Evolutionary conservation across 192 early-diverging fungal genomes (phyloP), one percentile per base, ranked within the genome.

Genomic region (Haplosporangium gracile): DNA sequence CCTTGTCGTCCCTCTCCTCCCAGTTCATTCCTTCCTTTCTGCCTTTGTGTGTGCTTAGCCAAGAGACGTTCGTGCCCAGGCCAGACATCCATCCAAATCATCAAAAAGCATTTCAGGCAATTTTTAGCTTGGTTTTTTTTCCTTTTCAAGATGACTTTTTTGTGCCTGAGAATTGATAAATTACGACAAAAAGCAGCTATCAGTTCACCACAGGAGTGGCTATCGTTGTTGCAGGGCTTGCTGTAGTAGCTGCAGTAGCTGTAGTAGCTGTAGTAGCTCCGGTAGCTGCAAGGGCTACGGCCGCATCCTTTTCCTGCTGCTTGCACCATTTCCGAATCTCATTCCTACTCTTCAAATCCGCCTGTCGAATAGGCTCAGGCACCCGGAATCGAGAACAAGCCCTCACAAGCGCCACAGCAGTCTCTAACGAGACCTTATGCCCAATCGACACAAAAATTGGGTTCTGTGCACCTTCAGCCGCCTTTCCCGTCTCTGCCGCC

Each of bases 361-460:
- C 98, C 51, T 91, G 88, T 9, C 97, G 93, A 76, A 98, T 97
- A 8, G 98, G 98, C 82, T 99, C 98, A 0, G 97, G 97, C 8
- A 98, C 91, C 8, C 97, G 89, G 89, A 90, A 93, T 15, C 82
- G 70, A 36, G 93, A 94, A 72, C 94, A 95, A 18, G 82, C 83
- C 20, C 91, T 70, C 5, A 94, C 93, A n/a, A 99, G 57, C 0
- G 81, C 77, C 32, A 98, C 91, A 0, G 97, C 94, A 11, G 95
- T 95, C 1, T 87, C 87, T 45, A 97, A 78, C 26, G 91, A 90
- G 57, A 98, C 89, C 3, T 91, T 87, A 88, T 99, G 98, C 8
- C 98, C 98, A 22, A 91, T 75, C 16, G 95, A 96, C 9, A 99
- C 96, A 93, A 95, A 99, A 24, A 98, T 92, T 4, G 97, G 97